phyloP scores from a whole-genome alignment of 2,329 filamentous ascomycete species.

The Curvularia eragrostidis region DNA sequence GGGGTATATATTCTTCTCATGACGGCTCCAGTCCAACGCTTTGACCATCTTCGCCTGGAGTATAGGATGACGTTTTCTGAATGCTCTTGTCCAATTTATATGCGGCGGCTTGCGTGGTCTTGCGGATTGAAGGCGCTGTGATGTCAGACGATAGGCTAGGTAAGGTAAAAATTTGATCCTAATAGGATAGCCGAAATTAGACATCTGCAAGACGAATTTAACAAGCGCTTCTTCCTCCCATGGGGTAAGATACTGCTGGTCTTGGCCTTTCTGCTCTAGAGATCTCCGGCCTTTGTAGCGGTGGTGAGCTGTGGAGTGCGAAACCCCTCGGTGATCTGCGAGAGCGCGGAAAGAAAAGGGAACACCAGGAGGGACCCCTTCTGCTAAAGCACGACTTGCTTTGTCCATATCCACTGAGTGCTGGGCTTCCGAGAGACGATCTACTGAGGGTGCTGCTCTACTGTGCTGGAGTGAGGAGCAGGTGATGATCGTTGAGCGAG shows the following conservation, averaged over 20 bases:
- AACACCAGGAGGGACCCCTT: not conserved
- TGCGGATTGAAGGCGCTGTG: not conserved
- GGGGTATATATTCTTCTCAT: not conserved
- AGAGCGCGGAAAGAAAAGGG: slow-evolving; percentile 2
- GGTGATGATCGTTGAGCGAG: too few species aligned
- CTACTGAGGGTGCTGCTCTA: too few species aligned
- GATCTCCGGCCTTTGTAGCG: slow-evolving; percentile 32
- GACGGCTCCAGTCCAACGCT: not conserved
- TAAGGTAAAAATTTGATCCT: slow-evolving; percentile 19
- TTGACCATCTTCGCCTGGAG: not conserved
- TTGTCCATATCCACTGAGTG: not conserved
- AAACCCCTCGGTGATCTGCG: slow-evolving; percentile 2
- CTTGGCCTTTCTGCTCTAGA: slow-evolving; percentile 34
- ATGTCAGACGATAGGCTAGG: not conserved
- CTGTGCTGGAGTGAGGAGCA: too few species aligned
- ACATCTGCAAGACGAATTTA: slow-evolving; percentile 26
- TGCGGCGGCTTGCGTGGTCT: not conserved
- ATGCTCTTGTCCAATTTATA: not conserved
- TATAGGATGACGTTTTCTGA: not conserved
- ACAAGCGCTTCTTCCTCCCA: slow-evolving; percentile 37
- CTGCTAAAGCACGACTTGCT: slow-evolving; percentile 2
- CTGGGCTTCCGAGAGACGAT: too few species aligned
- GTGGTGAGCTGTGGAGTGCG: slow-evolving; percentile 13
- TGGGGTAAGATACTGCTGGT: slow-evolving; percentile 38
- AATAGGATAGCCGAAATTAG: slow-evolving; percentile 20